These are phyloP conservation scores for rapeseed (Brassica napus) DNA, from an alignment of 345 rosid genomes.

Conservation along the genomic window DNA sequence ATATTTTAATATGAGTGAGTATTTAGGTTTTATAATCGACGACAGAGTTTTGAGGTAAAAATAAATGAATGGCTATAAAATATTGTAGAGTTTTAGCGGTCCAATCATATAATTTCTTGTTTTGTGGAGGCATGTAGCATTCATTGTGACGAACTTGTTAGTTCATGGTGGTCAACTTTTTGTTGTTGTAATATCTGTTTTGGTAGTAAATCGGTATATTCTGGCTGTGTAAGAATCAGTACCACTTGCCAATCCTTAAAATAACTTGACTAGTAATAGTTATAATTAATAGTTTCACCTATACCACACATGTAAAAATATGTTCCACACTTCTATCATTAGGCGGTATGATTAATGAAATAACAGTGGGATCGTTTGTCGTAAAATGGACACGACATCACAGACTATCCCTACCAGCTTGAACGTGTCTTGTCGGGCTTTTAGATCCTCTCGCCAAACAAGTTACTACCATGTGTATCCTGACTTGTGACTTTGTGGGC, in stretches of 20 bases:
- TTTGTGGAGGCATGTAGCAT: conserved; percentile 6
- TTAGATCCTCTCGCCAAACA: conserved; percentile 7
- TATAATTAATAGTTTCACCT: neutral
- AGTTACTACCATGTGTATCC: neutral
- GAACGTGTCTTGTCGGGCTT: conserved; percentile 24
- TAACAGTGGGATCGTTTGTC: neutral
- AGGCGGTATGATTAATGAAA: neutral
- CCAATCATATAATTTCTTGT: conserved; percentile 27
- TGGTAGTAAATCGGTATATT: neutral
- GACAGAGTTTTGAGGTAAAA: neutral
- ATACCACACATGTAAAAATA: neutral
- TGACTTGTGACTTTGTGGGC: neutral
- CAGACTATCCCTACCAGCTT: neutral
- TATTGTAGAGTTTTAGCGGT: conserved; percentile 18
- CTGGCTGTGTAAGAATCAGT: neutral
- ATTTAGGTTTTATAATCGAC: neutral
- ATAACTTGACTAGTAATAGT: neutral
- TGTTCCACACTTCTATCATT: neutral
- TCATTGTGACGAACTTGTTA: conserved; percentile 1
- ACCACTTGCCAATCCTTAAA: neutral
- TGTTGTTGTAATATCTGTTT: neutral
- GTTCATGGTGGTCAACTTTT: neutral
- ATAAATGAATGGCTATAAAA: neutral
- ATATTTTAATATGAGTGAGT: neutral
- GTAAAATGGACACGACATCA: neutral